A percentile compares a stretch with the other conserved stretches of the same genome.
These are phyloP conservation scores for Heliamphora exappendiculata DNA, from an alignment of 148 eudicot genomes.

Conservation along the genomic window DNA sequence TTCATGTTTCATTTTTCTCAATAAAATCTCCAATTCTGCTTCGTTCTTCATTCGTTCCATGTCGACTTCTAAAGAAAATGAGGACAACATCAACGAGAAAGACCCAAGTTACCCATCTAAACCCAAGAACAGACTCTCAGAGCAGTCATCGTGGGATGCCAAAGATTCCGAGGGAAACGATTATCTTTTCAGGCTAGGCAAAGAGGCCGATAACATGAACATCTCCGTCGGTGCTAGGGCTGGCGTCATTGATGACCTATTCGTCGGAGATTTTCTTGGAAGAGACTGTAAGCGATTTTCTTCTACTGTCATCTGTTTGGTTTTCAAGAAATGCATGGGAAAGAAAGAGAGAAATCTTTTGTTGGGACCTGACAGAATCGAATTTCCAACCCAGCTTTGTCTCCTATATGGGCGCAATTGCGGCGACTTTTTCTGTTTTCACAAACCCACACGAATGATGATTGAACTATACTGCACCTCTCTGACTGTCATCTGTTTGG, in stretches of 20 bases:
- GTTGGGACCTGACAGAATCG: background rate
- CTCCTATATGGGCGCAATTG: background rate
- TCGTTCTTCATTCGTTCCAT: constrained; percentile 13
- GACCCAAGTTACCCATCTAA: constrained; percentile 5
- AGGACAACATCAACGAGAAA: background rate
- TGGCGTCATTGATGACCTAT: constrained; percentile 84
- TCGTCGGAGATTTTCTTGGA: constrained; percentile 84
- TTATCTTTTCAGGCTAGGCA: constrained; percentile 80
- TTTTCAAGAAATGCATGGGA: background rate
- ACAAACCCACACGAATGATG: background rate
- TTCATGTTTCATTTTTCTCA: background rate
- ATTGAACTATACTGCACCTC: background rate
- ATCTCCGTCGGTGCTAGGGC: constrained; percentile 88
- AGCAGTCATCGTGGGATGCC: constrained; percentile 93
- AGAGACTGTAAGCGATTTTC: constrained; percentile 44
- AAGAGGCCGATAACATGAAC: constrained; percentile 89
- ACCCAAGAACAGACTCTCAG: constrained; percentile 49
- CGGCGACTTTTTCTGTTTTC: background rate
- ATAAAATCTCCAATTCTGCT: constrained; percentile 10
- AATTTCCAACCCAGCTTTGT: background rate
- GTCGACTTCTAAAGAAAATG: constrained; percentile 7
- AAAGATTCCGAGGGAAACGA: constrained; percentile 77
- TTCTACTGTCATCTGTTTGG: background rate
- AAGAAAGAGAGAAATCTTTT: background rate
- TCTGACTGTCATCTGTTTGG: background rate